Conservation (phyloP, 2,329 filamentous ascomycete species). For the Aspergillus tanneri region DNA sequence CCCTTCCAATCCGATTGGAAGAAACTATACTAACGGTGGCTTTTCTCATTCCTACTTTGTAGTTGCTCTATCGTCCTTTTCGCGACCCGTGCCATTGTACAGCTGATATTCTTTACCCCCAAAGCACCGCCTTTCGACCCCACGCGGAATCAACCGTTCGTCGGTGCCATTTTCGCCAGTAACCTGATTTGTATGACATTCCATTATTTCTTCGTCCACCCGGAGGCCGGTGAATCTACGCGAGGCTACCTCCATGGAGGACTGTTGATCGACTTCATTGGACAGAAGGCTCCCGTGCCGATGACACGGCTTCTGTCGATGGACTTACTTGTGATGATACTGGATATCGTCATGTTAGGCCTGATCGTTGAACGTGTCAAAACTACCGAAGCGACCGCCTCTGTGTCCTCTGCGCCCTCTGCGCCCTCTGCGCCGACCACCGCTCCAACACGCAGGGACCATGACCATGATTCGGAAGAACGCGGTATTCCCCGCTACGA, state of each 20-base stretch:
- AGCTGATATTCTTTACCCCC: constrained; percentile 60
- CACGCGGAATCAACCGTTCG: constrained; percentile 53
- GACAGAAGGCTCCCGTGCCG: constrained; percentile 58
- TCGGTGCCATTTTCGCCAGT: constrained; percentile 54
- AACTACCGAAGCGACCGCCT: constrained; percentile 34
- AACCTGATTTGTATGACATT: constrained; percentile 58
- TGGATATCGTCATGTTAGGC: constrained; percentile 60
- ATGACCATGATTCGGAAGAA: constrained; percentile 62
- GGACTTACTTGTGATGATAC: constrained; percentile 53
- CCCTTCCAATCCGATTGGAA: neutral
- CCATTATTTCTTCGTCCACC: constrained; percentile 55
- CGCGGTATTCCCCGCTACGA: constrained; percentile 51
- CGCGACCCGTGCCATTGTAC: constrained; percentile 53
- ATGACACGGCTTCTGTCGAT: constrained; percentile 53
- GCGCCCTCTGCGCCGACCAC: constrained; percentile 24
- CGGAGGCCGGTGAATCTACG: constrained; percentile 52
- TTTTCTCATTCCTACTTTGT: neutral
- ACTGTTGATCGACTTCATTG: constrained; percentile 64
- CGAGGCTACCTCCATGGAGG: constrained; percentile 61
- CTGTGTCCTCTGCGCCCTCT: constrained; percentile 12
- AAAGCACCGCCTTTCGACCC: constrained; percentile 55
- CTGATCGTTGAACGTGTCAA: constrained; percentile 54
- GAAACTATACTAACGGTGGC: constrained; percentile 4
- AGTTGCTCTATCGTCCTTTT: constrained; percentile 62
- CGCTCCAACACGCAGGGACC: constrained; percentile 33